A percentile compares a stretch with the other conserved stretches of the same genome.
Evolutionary conservation across 2,329 filamentous ascomycete genomes (phyloP).

Genomic region (Trichoderma cornu-damae): DNA sequence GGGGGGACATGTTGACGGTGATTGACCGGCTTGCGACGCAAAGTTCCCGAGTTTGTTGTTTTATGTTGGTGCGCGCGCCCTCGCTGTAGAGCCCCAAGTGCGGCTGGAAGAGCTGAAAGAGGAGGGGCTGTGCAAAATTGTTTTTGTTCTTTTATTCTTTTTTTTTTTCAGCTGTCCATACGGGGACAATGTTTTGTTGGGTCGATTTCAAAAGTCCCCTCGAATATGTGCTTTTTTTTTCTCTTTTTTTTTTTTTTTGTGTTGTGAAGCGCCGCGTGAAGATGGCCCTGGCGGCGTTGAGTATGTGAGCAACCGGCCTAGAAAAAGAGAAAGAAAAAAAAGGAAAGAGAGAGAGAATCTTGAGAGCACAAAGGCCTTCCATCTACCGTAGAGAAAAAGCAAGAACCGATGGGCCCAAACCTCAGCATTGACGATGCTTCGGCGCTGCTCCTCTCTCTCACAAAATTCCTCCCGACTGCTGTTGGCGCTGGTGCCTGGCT

Average conservation of each 20-base stretch:
- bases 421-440: too few relatives aligned
- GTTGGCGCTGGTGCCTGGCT: constrained; percentile 22
- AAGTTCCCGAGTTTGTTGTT: background rate
- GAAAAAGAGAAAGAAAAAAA: too few relatives aligned
- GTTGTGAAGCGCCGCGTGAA: background rate
- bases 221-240: background rate
- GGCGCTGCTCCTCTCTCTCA: too few relatives aligned
- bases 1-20: constrained; percentile 59
- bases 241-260: background rate
- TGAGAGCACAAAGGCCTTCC: background rate
- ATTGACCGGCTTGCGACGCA: constrained; percentile 23
- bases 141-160: too few relatives aligned
- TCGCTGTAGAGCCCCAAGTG: background rate
- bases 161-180: background rate
- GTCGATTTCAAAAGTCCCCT: background rate
- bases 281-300: background rate
- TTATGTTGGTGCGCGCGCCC: constrained; percentile 4
- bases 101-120: background rate
- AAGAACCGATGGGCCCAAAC: too few relatives aligned
- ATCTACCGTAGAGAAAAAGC: too few relatives aligned
- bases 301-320: too few relatives aligned
- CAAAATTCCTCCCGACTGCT: constrained; percentile 29
- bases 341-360: background rate
- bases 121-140: background rate
- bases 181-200: background rate